Evolutionary conservation across 495 filamentous ascomycete species (phyloP), one percentile per base, ranked within the genome.

Genomic region (Penicillium coffeae): DNA sequence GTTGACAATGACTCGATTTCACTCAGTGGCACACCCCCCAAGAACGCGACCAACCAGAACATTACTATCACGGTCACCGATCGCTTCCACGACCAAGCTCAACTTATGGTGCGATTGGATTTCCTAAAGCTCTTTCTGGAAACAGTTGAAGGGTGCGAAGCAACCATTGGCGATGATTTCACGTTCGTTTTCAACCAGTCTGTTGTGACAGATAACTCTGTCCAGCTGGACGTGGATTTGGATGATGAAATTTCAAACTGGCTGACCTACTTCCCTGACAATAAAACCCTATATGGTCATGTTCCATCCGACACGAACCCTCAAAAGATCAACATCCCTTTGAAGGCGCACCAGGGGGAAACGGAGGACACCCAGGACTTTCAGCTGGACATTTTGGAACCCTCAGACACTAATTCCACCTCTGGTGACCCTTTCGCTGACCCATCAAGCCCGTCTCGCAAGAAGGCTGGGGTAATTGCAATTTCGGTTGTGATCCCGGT

Each of bases 41-140:
- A 65, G 19, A 56, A 71, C 51, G 76, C 77, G 3, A 62, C 68
- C 21, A 78, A 83, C 7, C 67, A 78, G 14, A 87, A 84, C 48
- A 76, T 93, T 41, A 84, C 78, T 1, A 72, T 95, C 41, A 70
- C 72, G 19, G 79, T 86, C 3, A 74, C 64, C 8, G 88, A 94
- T 58, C 69, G 63, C 10, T 85, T 81, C 50, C 79, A 78, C 1
- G 81, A 91, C 53, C 68, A 66, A 21, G 75, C 89, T 6, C 84
- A 76, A 35, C 63, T 85, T 9, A 79, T 82, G n/a, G 63, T 94
- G 25, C 64, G 66, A 20, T 63, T 95, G 14, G 62, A 78, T n/a
- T 72, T 85, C 19, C 54, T 61, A 1, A 65, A 64, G 8, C 63
- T 84, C 3, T 76, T 84, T 44, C 54, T 50, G 1, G 62, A 66